Percentiles rank a stretch among this genome's conserved stretches.
Conservation (phyloP, 768 basidiomycete genomes). For the Tulasnella sp. region DNA sequence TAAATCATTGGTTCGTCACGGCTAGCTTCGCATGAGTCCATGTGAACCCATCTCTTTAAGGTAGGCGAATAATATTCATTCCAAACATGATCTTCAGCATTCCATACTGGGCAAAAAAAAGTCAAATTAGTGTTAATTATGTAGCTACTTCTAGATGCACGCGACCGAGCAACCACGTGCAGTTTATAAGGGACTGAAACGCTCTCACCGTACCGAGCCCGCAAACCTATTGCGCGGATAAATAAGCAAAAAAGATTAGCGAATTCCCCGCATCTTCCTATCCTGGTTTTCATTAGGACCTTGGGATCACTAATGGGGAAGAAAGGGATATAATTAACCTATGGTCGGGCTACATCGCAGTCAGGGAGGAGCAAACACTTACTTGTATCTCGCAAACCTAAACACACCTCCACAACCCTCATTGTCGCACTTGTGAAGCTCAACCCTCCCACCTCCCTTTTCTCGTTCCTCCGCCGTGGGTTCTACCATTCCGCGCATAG, state of each 20-base stretch:
- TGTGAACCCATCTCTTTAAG: conserved; percentile 29
- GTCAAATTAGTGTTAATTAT: conserved; percentile 7
- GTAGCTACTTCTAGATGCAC: too few species aligned
- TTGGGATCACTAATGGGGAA: conserved; percentile 20
- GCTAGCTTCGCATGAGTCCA: conserved; percentile 30
- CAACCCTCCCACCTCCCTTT: conserved; percentile 28
- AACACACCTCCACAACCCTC: conserved; percentile 19
- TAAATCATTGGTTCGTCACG: conserved; percentile 29
- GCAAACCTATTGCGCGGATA: conserved; percentile 25
- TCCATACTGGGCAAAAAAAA: conserved; percentile 20
- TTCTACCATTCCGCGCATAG: conserved; percentile 10
- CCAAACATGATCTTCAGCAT: conserved; percentile 33
- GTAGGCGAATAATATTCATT: conserved; percentile 24
- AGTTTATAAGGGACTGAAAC: conserved; percentile 21
- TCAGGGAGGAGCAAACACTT: conserved; percentile 11
- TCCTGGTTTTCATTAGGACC: conserved; percentile 24
- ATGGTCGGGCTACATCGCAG: neutral
- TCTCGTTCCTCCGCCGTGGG: conserved; percentile 23
- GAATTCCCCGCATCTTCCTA: conserved; percentile 26
- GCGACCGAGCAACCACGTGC: conserved; percentile 17
- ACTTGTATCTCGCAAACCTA: conserved; percentile 29
- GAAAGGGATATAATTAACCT: neutral
- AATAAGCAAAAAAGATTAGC: conserved; percentile 31
- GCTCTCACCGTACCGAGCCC: conserved; percentile 25
- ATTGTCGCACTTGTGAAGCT: conserved; percentile 26